Percentiles rank a stretch among this genome's conserved stretches.
phyloP scores from a whole-genome alignment of 768 basidiomycete genomes.

The Phylloporus sp. region DNA sequence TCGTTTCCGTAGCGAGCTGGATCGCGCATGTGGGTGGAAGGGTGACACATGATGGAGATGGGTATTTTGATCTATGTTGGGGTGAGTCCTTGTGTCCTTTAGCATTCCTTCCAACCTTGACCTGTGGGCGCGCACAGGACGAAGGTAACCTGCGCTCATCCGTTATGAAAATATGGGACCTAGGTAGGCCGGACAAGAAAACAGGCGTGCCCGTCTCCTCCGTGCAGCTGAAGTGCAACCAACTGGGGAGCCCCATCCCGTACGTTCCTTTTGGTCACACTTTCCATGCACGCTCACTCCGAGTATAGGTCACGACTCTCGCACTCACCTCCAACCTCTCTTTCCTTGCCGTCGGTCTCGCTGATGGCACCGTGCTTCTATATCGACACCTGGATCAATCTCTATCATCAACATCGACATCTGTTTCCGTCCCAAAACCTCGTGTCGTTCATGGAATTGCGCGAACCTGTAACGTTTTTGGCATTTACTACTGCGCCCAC shows the following conservation, averaged over 20 bases:
- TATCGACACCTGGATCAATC: slow-evolving; percentile 92
- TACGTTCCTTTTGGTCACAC: slow-evolving; percentile 26
- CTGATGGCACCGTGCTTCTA: slow-evolving; percentile 87
- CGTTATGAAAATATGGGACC: slow-evolving; percentile 85
- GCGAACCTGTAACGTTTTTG: slow-evolving; percentile 87
- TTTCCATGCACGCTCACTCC: background rate
- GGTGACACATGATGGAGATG: too few relatives aligned
- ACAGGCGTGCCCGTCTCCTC: slow-evolving; percentile 53
- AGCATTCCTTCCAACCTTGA: slow-evolving; percentile 10
- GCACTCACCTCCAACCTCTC: slow-evolving; percentile 73
- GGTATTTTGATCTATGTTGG: slow-evolving; percentile 86
- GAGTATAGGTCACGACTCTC: slow-evolving; percentile 62
- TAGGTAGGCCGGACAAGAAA: slow-evolving; percentile 65
- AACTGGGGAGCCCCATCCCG: slow-evolving; percentile 74
- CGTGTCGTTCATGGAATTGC: slow-evolving; percentile 82
- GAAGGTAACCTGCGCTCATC: slow-evolving; percentile 65
- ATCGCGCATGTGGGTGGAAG: slow-evolving; percentile 73
- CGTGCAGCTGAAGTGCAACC: slow-evolving; percentile 75
- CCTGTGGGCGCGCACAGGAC: slow-evolving; percentile 45
- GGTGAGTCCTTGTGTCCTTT: slow-evolving; percentile 44
- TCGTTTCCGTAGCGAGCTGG: slow-evolving; percentile 70
- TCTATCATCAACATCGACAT: slow-evolving; percentile 56
- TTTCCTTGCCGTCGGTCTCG: slow-evolving; percentile 90
- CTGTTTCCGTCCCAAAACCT: slow-evolving; percentile 78
- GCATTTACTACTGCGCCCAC: slow-evolving; percentile 57